These are phyloP conservation scores for Solanum dulcamara DNA, from an alignment of 257 asterid species.

Conservation along the genomic window DNA sequence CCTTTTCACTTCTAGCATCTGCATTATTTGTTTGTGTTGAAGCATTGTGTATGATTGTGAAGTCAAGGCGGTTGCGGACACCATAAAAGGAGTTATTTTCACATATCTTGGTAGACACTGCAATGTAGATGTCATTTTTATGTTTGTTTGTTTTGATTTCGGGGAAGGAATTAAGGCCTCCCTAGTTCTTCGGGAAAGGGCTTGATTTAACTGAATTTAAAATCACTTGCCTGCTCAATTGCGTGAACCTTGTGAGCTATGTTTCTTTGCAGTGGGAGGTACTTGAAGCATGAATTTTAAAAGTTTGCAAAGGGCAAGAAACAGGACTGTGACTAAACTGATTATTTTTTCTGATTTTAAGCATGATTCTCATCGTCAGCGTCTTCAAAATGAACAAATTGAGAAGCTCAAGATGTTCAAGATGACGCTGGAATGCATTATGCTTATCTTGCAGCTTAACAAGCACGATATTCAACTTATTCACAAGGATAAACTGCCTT, in stretches of 20 bases:
- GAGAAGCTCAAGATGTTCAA: slow-evolving; percentile 62
- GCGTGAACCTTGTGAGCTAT: not conserved
- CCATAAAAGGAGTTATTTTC: not conserved
- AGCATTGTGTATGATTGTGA: not conserved
- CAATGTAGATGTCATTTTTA: not conserved
- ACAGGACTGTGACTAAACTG: not conserved
- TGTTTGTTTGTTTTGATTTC: not conserved
- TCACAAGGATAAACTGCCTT: slow-evolving; percentile 54
- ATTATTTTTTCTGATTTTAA: slow-evolving; percentile 17
- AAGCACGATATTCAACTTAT: slow-evolving; percentile 43
- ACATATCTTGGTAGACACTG: no score
- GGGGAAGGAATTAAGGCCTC: not conserved
- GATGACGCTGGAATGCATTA: slow-evolving; percentile 59
- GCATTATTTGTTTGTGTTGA: not conserved
- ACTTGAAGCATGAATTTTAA: not conserved
- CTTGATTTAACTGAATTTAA: not conserved
- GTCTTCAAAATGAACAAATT: slow-evolving; percentile 51
- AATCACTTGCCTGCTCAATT: not conserved
- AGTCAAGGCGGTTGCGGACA: not conserved
- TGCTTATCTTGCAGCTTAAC: slow-evolving; percentile 40
- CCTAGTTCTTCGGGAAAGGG: not conserved
- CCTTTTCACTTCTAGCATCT: not conserved
- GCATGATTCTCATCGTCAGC: slow-evolving; percentile 67
- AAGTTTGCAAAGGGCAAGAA: not conserved
- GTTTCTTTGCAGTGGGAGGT: not conserved